Evolutionary conservation across 225 moss, liverwort and hornwort genomes (phyloP).

Genomic region (Marchantia polymorpha): DNA sequence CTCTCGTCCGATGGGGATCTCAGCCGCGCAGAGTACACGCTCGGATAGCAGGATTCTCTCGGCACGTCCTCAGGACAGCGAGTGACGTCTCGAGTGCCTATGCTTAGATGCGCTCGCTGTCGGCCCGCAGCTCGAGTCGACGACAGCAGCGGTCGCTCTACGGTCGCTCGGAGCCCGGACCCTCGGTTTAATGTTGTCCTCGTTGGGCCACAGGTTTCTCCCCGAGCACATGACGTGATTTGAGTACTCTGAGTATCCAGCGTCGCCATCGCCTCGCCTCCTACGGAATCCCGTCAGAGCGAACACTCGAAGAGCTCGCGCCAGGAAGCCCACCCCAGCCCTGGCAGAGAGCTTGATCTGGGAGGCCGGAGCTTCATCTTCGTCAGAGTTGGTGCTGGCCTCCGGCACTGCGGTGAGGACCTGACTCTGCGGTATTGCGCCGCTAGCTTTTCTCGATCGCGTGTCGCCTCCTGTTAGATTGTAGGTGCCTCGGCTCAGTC

Average conservation of each 20-base stretch:
- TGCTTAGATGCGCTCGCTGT: neutral
- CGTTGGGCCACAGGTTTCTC: conserved; percentile 21
- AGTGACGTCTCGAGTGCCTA: conserved; percentile 4
- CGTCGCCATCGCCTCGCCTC: conserved; percentile 16
- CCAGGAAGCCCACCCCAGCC: conserved; percentile 27
- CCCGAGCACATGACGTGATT: conserved; percentile 22
- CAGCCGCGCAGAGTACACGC: neutral
- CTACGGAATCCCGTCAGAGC: conserved; percentile 23
- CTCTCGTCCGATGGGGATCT: neutral
- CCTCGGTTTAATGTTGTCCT: neutral
- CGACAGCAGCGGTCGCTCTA: neutral
- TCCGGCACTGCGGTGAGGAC: conserved; percentile 19
- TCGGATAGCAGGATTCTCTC: neutral
- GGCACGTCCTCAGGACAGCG: neutral
- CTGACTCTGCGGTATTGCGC: neutral
- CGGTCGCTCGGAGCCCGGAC: neutral
- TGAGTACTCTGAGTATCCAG: neutral
- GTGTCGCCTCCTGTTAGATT: conserved; percentile 1
- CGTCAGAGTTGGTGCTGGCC: conserved; percentile 5
- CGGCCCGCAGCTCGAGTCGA: neutral
- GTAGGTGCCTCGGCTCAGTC: neutral
- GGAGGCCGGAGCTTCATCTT: conserved; percentile 9
- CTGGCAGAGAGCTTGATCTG: conserved; percentile 17
- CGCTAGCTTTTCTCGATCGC: conserved; percentile 4
- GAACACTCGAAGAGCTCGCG: conserved; percentile 27